Conservation (phyloP, 2,329 filamentous ascomycete genomes). For the Capronia epimyces region DNA sequence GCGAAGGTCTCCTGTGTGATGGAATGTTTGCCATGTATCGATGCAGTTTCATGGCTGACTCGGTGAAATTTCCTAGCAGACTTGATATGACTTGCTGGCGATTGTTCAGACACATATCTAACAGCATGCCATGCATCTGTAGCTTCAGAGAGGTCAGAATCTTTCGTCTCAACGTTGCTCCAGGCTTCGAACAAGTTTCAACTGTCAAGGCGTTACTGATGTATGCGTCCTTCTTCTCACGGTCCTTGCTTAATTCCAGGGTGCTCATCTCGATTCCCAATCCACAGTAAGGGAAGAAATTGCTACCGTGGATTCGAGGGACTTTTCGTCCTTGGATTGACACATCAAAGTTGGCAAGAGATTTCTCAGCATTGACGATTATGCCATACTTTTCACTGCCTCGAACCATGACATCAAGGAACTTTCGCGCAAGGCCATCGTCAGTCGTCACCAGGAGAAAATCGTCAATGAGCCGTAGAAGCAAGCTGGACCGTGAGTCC, state of each 20-base stretch:
- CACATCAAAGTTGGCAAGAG: constrained; percentile 74
- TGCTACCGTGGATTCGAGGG: constrained; percentile 43
- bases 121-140: constrained; percentile 77
- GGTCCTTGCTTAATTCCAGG: constrained; percentile 68
- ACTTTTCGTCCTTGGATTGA: constrained; percentile 51
- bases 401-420: constrained; percentile 72
- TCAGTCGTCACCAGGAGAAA: constrained; percentile 82
- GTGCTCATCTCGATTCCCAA: constrained; percentile 67
- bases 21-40: constrained; percentile 58
- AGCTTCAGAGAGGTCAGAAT: constrained; percentile 71
- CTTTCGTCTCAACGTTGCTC: constrained; percentile 74
- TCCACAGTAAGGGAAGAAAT: constrained; percentile 84
- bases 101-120: constrained; percentile 74
- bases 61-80: constrained; percentile 66
- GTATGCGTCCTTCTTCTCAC: constrained; percentile 51
- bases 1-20: constrained; percentile 50
- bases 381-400: constrained; percentile 79
- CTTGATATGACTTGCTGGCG: constrained; percentile 64
- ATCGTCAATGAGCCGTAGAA: constrained; percentile 84
- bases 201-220: constrained; percentile 72
- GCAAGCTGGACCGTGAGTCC: constrained; percentile 49
- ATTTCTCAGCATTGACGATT: constrained; percentile 69
- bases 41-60: constrained; percentile 70
- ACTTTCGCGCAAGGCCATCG: constrained; percentile 59
- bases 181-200: constrained; percentile 65